Evolutionary conservation across 306 rosid species (phyloP), one percentile per base, ranked within the genome.

Genomic region (Malus sieversii): DNA sequence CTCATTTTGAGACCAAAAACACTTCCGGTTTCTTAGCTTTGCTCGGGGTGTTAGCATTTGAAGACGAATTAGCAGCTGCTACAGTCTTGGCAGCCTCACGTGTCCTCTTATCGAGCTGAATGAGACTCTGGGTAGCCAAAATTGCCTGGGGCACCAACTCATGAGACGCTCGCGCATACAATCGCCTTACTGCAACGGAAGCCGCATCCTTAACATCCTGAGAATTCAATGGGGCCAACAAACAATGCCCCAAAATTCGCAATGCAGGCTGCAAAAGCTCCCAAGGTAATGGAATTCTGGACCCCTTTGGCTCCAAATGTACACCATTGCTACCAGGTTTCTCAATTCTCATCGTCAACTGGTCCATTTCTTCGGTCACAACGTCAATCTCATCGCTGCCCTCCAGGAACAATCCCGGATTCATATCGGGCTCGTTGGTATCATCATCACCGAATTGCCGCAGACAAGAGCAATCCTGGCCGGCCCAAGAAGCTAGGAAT

Each of bases 111-210:
- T 95, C 97, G 0, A 95, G 99, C 82, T 89, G 92, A 81, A 95
- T 92, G 64, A 95, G 96, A 80, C 99, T 95, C 75, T 91, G 82
- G 0, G 97, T 86, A 0, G 99, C 99, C 79, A 95, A 85, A 69
- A 95, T 95, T 9, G 87, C 97, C 82, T 92, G 97, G 0, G 99
- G 97, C 64, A 87, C 86, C 89, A 95, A 84, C 81, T 95, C 99
- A 85, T 95, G 99, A 25, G 90, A 84, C 1, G 93, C 97, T 70
- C 99, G 87, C 0, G 97, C 97, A 73, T 89, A 92, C 72, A 92
- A 83, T 38, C 87, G 82, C 81, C 93, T 82, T 1, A 85, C 91
- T 0, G 97, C 97, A 44, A 80, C 61, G 0, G 96, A 79, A 0
- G 97, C 97, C 1, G 87, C 86, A 29, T 89, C 92, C 79, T 90